Evolutionary conservation across 257 asterid genomes (phyloP).

Genomic region (Solanum sejunctum): DNA sequence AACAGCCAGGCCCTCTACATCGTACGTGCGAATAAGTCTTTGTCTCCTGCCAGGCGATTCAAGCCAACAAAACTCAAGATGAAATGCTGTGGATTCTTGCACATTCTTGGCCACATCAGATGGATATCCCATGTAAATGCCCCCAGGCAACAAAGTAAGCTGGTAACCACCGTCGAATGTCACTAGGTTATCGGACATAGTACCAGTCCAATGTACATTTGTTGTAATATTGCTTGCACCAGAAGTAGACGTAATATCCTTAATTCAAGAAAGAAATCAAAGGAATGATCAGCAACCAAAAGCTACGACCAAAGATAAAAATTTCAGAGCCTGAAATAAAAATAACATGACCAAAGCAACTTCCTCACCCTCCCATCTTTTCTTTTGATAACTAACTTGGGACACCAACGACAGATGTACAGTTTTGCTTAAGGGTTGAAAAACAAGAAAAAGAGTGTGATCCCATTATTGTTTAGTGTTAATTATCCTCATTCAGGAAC

Average conservation of each 20-base stretch:
- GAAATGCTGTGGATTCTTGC: slow-evolving; percentile 74
- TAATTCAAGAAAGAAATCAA: background rate
- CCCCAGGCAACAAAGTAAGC: slow-evolving; percentile 65
- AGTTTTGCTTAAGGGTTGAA: background rate
- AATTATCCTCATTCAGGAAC: background rate
- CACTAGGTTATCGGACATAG: slow-evolving; percentile 44
- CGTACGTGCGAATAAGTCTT: slow-evolving; percentile 79
- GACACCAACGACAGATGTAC: background rate
- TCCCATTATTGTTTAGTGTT: background rate
- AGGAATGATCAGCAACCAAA: background rate
- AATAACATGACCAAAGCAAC: background rate
- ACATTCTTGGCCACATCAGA: slow-evolving; percentile 62
- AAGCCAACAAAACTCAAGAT: slow-evolving; percentile 82
- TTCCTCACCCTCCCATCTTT: background rate
- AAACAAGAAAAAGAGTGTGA: background rate
- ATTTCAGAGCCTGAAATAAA: background rate
- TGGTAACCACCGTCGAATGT: slow-evolving; percentile 66
- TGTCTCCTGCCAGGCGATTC: slow-evolving; percentile 74
- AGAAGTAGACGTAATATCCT: slow-evolving; percentile 58
- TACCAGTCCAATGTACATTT: slow-evolving; percentile 75
- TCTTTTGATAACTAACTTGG: background rate
- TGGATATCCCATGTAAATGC: slow-evolving; percentile 87
- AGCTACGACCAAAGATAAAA: background rate
- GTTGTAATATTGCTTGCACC: slow-evolving; percentile 42
- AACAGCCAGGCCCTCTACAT: slow-evolving; percentile 74